A percentile compares a stretch with the other conserved stretches of the same genome.
phyloP scores from a whole-genome alignment of 805 yeast genomes.

The Metschnikowia anglica region DNA sequence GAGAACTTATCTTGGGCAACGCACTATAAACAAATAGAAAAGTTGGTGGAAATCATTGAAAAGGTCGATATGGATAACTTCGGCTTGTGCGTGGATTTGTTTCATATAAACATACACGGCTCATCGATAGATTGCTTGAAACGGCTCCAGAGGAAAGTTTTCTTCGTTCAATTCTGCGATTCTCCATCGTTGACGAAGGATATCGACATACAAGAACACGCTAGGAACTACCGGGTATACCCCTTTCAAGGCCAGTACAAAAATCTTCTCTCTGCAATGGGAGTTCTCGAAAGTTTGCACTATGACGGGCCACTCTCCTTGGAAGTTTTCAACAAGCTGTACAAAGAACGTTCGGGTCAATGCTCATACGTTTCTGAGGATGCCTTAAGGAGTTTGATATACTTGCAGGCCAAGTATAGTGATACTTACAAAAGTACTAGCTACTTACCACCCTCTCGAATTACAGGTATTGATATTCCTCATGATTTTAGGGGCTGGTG shows the following conservation, averaged over 20 bases:
- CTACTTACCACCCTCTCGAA: neutral
- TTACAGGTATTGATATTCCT: neutral
- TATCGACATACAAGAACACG: slow-evolving; percentile 12
- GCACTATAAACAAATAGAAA: slow-evolving; percentile 20
- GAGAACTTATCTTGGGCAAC: slow-evolving; percentile 29
- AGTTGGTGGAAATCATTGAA: slow-evolving; percentile 19
- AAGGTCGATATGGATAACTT: slow-evolving; percentile 24
- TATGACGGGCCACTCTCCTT: slow-evolving; percentile 18
- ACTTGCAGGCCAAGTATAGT: slow-evolving; percentile 9
- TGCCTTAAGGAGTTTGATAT: slow-evolving; percentile 17
- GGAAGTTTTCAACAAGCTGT: slow-evolving; percentile 19
- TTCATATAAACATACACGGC: slow-evolving; percentile 21
- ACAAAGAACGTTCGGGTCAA: slow-evolving; percentile 7
- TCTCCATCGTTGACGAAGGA: slow-evolving; percentile 14
- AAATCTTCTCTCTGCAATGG: slow-evolving; percentile 3
- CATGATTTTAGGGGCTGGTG: neutral
- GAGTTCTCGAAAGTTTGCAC: slow-evolving; percentile 7
- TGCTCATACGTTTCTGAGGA: slow-evolving; percentile 15
- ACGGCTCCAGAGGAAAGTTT: slow-evolving; percentile 19
- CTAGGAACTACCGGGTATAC: slow-evolving; percentile 1
- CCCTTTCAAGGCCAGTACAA: slow-evolving; percentile 5
- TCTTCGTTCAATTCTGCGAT: slow-evolving; percentile 29
- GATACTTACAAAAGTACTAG: neutral
- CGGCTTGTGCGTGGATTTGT: slow-evolving; percentile 30
- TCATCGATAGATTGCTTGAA: neutral